These are phyloP conservation scores for Penicillium sp. DNA, from an alignment of 2,329 filamentous ascomycete genomes.

Conservation along the genomic window DNA sequence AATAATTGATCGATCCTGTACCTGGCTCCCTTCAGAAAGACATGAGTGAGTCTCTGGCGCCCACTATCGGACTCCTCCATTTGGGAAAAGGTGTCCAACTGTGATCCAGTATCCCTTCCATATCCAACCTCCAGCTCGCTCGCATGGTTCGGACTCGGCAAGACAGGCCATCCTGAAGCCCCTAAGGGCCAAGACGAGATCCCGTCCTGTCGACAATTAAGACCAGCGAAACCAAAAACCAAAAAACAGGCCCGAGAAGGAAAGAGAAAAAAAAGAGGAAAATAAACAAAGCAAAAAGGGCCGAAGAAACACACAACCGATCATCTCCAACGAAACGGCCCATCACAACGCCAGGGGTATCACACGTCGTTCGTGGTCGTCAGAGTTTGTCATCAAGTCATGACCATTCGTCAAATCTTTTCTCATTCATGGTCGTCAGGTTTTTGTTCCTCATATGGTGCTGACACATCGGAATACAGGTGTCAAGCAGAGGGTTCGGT, in stretches of 20 bases:
- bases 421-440: background rate
- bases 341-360: background rate
- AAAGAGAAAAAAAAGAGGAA: background rate
- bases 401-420: background rate
- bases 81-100: background rate
- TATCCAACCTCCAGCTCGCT: background rate
- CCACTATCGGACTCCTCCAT: background rate
- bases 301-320: background rate
- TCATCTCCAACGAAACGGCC: background rate
- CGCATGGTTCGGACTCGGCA: background rate
- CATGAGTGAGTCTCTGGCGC: background rate
- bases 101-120: too few species aligned
- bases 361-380: background rate
- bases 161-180: background rate
- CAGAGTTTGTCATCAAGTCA: background rate
- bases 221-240: background rate
- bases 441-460: background rate
- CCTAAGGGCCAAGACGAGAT: background rate
- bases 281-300: background rate
- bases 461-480: background rate
- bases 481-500: background rate
- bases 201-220: background rate
- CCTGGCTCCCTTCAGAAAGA: background rate
- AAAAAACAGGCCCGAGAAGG: background rate
- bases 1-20: background rate